phyloP scores from a whole-genome alignment of 345 rosid species.

The Salix udensis region DNA sequence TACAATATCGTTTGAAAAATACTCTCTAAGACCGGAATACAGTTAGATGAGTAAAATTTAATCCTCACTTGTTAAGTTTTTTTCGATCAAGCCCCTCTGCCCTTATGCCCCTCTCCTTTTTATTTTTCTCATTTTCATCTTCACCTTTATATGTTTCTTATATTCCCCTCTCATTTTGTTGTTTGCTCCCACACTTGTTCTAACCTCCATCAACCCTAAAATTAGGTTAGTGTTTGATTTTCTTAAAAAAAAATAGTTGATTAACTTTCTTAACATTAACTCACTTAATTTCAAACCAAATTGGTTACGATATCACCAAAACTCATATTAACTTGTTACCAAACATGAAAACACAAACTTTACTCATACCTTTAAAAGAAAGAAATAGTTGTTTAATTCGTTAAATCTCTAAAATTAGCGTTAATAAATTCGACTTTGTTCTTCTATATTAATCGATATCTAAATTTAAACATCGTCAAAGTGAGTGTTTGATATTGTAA shows the following conservation, averaged over 20 bases:
- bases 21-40: too few relatives aligned
- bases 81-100: background rate
- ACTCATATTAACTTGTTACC: background rate
- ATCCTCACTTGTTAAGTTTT: background rate
- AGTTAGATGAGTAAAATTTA: background rate
- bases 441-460: background rate
- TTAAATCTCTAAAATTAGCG: background rate
- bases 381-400: background rate
- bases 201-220: background rate
- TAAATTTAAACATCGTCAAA: background rate
- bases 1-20: too few relatives aligned
- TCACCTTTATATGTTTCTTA: background rate
- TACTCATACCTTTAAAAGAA: background rate
- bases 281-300: background rate
- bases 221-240: background rate
- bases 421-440: background rate
- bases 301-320: background rate
- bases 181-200: background rate
- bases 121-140: background rate
- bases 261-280: too few relatives aligned
- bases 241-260: too few relatives aligned
- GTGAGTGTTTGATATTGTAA: too few relatives aligned
- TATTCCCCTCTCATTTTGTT: background rate
- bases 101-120: too few relatives aligned
- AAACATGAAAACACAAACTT: background rate